Evolutionary conservation across 805 yeast genomes (phyloP).

Genomic region (Starmera caribaea): DNA sequence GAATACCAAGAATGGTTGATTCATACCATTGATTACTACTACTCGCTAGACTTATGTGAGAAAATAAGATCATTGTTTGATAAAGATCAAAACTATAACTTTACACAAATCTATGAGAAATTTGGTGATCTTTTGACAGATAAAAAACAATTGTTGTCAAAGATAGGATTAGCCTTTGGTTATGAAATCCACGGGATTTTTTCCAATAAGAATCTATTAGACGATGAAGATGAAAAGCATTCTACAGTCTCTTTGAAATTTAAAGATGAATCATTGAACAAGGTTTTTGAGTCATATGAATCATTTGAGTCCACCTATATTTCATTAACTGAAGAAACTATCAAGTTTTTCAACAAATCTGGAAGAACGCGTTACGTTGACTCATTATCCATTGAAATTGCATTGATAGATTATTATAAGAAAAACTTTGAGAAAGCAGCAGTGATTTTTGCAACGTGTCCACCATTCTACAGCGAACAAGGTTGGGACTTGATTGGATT

Average conservation of each 20-base stretch:
- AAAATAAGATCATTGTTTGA: conserved; percentile 8
- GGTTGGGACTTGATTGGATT: conserved; percentile 74
- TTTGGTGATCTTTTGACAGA: conserved; percentile 40
- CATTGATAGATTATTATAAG: conserved; percentile 52
- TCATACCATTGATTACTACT: conserved; percentile 29
- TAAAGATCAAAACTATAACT: conserved; percentile 15
- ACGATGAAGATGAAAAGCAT: conserved; percentile 2
- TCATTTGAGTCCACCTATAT: conserved; percentile 35
- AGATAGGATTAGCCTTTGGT: conserved; percentile 21
- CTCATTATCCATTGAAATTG: conserved; percentile 69
- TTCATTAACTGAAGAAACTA: conserved; percentile 44
- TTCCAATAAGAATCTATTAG: conserved; percentile 6
- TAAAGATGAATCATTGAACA: conserved; percentile 9
- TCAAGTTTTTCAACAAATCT: conserved; percentile 41
- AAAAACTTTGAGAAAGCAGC: conserved; percentile 52
- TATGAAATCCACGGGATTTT: conserved; percentile 24
- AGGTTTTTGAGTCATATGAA: conserved; percentile 21
- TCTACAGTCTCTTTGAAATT: background rate
- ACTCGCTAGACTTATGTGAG: conserved; percentile 14
- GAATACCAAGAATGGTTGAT: conserved; percentile 32
- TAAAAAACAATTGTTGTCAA: conserved; percentile 34
- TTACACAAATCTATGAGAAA: conserved; percentile 23
- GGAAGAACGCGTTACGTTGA: conserved; percentile 59
- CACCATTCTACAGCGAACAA: conserved; percentile 51
- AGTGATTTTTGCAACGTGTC: conserved; percentile 55